Evolutionary conservation across 2,329 filamentous ascomycete genomes (phyloP).

Genomic region (Hypomyces perniciosus): DNA sequence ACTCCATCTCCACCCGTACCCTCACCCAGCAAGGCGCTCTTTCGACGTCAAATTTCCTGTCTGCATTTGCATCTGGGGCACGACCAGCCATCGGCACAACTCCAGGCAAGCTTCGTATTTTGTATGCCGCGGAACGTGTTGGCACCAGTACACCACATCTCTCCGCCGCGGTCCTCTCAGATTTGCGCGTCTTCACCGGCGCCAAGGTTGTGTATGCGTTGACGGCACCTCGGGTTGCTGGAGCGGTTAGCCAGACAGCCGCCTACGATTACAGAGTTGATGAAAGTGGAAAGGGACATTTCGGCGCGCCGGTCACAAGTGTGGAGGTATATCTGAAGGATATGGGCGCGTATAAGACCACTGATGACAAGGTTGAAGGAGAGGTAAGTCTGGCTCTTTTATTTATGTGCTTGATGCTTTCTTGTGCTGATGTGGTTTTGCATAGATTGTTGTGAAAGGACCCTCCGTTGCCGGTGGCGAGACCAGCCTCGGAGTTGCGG

Average conservation of each 20-base stretch:
- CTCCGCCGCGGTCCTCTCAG: slow-evolving; percentile 64
- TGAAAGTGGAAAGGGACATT: slow-evolving; percentile 49
- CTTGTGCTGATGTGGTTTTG: not conserved
- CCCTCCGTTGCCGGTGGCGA: slow-evolving; percentile 67
- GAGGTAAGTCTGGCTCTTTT: slow-evolving; percentile 46
- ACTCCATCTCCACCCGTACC: slow-evolving; percentile 64
- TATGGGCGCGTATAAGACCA: slow-evolving; percentile 53
- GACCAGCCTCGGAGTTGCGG: slow-evolving; percentile 56
- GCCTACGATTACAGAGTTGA: slow-evolving; percentile 76
- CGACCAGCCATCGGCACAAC: slow-evolving; percentile 54
- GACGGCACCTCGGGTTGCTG: slow-evolving; percentile 75
- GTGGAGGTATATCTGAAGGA: slow-evolving; percentile 73
- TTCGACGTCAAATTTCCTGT: slow-evolving; percentile 44
- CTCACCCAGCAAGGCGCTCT: slow-evolving; percentile 68
- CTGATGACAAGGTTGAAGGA: slow-evolving; percentile 55
- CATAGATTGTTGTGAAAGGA: slow-evolving; percentile 64
- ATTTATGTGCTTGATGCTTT: not conserved
- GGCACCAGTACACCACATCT: slow-evolving; percentile 58
- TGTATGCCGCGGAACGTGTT: slow-evolving; percentile 71
- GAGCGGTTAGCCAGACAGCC: slow-evolving; percentile 80
- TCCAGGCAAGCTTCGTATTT: slow-evolving; percentile 70
- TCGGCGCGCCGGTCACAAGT: slow-evolving; percentile 74
- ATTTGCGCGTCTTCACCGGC: slow-evolving; percentile 74
- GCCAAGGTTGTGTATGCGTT: slow-evolving; percentile 81
- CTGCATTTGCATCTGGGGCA: slow-evolving; percentile 51